Conservation (phyloP, 345 rosid species). For the Hypericum androsaemum region DNA sequence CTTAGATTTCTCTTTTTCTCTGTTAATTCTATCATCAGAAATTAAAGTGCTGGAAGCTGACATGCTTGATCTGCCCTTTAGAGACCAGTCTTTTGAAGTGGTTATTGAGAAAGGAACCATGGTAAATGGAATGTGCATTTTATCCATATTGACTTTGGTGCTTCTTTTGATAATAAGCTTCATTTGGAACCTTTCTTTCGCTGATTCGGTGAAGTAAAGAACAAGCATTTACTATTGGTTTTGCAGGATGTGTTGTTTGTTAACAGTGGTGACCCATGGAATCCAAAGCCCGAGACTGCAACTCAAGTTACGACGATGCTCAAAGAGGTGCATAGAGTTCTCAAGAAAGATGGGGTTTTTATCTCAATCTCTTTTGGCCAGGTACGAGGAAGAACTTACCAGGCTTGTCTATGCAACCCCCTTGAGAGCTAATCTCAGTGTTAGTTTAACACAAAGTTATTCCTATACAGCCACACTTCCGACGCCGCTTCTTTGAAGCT, state of each 20-base stretch:
- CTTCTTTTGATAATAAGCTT: slow-evolving; percentile 2
- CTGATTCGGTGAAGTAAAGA: background rate
- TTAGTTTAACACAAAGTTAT: slow-evolving; percentile 3
- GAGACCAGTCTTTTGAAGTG: slow-evolving; percentile 57
- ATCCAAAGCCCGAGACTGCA: slow-evolving; percentile 57
- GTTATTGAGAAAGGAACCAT: slow-evolving; percentile 97
- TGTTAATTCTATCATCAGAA: slow-evolving; percentile 53
- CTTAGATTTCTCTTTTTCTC: slow-evolving; percentile 17
- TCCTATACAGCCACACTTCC: slow-evolving; percentile 71
- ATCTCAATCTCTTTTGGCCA: slow-evolving; percentile 71
- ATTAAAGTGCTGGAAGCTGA: slow-evolving; percentile 88
- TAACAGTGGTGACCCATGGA: slow-evolving; percentile 96
- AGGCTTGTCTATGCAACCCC: background rate
- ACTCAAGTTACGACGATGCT: slow-evolving; percentile 69
- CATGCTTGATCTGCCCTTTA: slow-evolving; percentile 87
- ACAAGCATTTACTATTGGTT: slow-evolving; percentile 1
- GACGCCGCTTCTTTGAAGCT: slow-evolving; percentile 59
- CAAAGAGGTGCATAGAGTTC: slow-evolving; percentile 64
- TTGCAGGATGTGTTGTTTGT: slow-evolving; percentile 89
- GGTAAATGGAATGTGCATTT: slow-evolving; percentile 35
- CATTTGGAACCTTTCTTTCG: background rate
- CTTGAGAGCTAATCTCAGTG: background rate
- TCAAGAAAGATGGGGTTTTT: slow-evolving; percentile 68
- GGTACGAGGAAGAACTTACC: too few species aligned
- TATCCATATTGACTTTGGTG: slow-evolving; percentile 3